phyloP scores from a whole-genome alignment of 2,329 filamentous ascomycete species.

The Colletotrichum cereale region DNA sequence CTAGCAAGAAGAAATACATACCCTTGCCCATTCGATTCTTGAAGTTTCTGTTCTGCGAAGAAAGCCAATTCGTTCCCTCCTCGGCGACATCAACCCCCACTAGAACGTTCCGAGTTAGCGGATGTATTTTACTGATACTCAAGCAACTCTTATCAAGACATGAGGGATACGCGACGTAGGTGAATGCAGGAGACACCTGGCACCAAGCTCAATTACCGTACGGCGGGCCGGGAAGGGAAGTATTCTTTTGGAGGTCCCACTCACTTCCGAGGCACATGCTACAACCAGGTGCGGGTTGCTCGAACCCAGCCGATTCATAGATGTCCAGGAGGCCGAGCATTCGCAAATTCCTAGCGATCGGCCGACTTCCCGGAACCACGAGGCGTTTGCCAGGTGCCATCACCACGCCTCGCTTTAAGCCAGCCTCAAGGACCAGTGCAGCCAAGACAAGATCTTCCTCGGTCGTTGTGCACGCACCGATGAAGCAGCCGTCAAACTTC shows the following conservation, averaged over 20 bases:
- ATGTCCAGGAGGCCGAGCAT: not conserved
- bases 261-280: not conserved
- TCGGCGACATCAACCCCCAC: not conserved
- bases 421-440: conserved; percentile 43
- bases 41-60: too few species aligned
- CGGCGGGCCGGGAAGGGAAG: not conserved
- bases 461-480: conserved; percentile 59
- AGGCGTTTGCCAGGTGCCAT: not conserved
- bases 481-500: conserved; percentile 56
- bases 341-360: not conserved
- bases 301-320: not conserved
- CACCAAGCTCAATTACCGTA: not conserved
- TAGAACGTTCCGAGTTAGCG: not conserved
- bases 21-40: too few species aligned
- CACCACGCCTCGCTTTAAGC: not conserved
- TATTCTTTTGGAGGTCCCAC: not conserved
- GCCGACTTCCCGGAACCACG: not conserved
- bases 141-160: not conserved
- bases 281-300: not conserved
- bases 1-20: too few species aligned
- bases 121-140: not conserved
- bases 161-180: not conserved
- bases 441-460: conserved; percentile 58
- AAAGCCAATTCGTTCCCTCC: not conserved
- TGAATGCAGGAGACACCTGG: not conserved